phyloP scores from a whole-genome alignment of 164 flowering plant species.

The Pachysandra terminalis region DNA sequence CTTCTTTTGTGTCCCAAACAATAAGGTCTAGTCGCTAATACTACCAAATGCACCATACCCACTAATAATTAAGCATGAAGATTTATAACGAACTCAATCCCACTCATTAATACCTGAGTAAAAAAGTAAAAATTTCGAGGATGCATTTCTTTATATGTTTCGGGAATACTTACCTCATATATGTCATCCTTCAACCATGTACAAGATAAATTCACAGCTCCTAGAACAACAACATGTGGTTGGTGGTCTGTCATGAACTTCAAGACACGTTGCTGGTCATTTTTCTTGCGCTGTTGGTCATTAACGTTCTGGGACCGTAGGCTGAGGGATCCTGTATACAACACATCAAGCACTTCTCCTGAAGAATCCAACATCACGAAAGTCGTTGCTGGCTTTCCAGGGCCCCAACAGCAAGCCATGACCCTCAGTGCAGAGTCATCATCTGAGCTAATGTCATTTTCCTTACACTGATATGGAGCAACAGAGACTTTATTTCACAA shows the following conservation, averaged over 20 bases:
- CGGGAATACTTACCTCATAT: constrained; percentile 61
- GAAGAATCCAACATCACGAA: constrained; percentile 95
- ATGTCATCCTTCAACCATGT: constrained; percentile 82
- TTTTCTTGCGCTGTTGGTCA: constrained; percentile 86
- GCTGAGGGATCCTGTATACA: constrained; percentile 74
- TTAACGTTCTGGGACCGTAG: constrained; percentile 65
- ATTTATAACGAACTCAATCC: background rate
- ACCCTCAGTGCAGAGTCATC: constrained; percentile 86
- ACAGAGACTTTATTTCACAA: constrained; percentile 87
- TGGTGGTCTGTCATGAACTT: constrained; percentile 93
- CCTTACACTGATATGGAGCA: constrained; percentile 86
- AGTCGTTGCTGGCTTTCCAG: constrained; percentile 90
- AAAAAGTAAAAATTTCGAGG: background rate
- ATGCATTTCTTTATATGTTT: background rate
- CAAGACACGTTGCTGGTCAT: constrained; percentile 77
- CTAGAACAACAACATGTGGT: constrained; percentile 89
- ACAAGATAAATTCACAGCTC: constrained; percentile 83
- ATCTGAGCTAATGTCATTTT: constrained; percentile 54
- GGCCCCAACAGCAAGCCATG: constrained; percentile 99
- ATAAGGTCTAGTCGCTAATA: too few relatives aligned
- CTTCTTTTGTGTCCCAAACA: too few relatives aligned
- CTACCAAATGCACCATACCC: too few relatives aligned
- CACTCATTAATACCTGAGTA: background rate
- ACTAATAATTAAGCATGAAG: too few relatives aligned
- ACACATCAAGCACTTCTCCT: constrained; percentile 88